Evolutionary conservation across 176 grass and related monocot species (phyloP), one percentile per base, ranked within the genome.

Genomic region (Zoysia pacifica): DNA sequence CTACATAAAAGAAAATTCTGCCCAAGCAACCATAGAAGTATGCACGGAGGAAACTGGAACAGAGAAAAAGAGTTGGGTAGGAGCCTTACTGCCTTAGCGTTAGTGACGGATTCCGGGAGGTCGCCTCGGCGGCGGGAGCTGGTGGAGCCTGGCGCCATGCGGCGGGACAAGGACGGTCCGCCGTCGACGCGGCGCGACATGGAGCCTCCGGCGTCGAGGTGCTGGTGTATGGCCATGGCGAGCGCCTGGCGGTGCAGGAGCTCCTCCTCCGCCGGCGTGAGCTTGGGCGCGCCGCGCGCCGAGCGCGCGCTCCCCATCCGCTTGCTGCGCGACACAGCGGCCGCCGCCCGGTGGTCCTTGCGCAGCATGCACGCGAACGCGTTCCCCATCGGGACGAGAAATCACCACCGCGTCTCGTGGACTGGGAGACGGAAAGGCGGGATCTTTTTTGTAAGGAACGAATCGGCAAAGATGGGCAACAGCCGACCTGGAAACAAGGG

Each of bases 161-260:
- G 81, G 5, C 89, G 81, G 43, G 89, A 91, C 67, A 87, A 12
- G 60, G 89, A 87, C 16, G 74, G 89, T 3, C 79, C 83, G 51
- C 79, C 83, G 78, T 90, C 92, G 67, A 88, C 84, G 83, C 92
- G 87, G 28, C 93, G 81, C 19, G 93, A 95, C 89, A 95, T 95
- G 84, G 93, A 95, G 74, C 89, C 89, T 4, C 90, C 93, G 9
- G 92, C 88, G 56, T 99, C 92, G 85, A 99, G 93, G 84, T 94
- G 92, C 86, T 94, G 88, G 74, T 94, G 92, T 64, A 94, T 91
- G 50, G 96, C 96, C 81, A 95, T 91, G 76, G 96, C 96, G 16
- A 99, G 92, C 42, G 96, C 96, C 85, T 89, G 96, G 35, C 84
- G 90, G 86, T 99, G 96, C 67, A 99, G 74, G 11, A 91, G 77